Base-by-base conservation (phyloP, 2,329 filamentous ascomycete genomes). In the Penicillium vulpinum region DNA sequence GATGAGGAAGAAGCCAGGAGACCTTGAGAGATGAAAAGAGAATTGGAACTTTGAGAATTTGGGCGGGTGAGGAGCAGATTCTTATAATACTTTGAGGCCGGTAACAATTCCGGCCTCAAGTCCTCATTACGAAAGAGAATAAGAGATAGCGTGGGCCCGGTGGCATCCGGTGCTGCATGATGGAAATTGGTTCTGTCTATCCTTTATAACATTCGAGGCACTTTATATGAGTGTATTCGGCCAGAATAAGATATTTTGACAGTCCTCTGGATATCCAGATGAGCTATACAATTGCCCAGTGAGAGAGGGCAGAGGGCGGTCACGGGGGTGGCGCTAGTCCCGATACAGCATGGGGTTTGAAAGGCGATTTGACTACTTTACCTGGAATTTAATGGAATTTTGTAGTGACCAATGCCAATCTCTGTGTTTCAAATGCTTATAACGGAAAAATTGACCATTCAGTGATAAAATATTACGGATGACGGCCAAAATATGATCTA, bases 41-140 rank as follows among this genome's bases (percentile, higher is more conserved):
- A 62, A 51, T 45, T 61, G 56, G 57, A 62, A 62, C 18, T 35
- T 39, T 26, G 47, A 50, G 49, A 57, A 60, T 67, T 65, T 54
- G 54, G 62, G 66, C 65, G 66, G 71, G 70, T 66, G 62, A 66
- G 60, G 58, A 70, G 62, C 60, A 59, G 60, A 69, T 69, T 73
- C 69, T 77, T 77, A 77, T 77, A 77, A 76, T 68, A 61, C 62
- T 67, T 61, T 65, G 74, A 76, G 75, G 75, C 75, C 75, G 75
- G 75, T 73, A 76, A 75, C 68, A 73, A 76, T 77, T 73, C 75
- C 75, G 75, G 75, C 75, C 75, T 77, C 73, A 63, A 62, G 62
- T 61, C 60, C 65, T 63, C 66, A 75, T 73, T 74, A 75, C 73
- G 67, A 69, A 73, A 74, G 55, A 68, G 66, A 69, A 62, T 65